These are phyloP conservation scores for Rhizopus delemar DNA, from an alignment of 371 early-diverging fungal genomes.

Conservation along the genomic window DNA sequence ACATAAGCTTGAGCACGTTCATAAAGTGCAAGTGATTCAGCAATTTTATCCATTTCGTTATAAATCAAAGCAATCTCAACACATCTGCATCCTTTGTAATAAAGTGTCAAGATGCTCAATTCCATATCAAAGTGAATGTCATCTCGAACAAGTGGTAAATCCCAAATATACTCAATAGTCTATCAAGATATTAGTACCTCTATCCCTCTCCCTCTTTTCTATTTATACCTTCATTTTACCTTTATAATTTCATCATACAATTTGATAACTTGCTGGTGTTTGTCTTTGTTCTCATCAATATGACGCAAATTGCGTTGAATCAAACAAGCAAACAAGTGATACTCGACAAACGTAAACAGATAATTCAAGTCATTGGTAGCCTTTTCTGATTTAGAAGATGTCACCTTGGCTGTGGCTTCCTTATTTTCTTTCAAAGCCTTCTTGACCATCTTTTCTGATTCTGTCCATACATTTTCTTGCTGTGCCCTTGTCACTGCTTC, in stretches of 20 bases:
- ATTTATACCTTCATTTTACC: constrained; percentile 37
- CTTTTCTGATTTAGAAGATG: constrained; percentile 71
- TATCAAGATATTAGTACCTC: constrained; percentile 10
- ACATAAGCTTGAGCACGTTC: constrained; percentile 62
- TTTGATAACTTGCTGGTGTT: constrained; percentile 66
- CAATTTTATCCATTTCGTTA: constrained; percentile 42
- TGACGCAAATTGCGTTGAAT: constrained; percentile 62
- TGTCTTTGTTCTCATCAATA: constrained; percentile 41
- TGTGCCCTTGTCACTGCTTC: constrained; percentile 47
- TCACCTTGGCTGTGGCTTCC: constrained; percentile 67
- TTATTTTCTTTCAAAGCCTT: constrained; percentile 66
- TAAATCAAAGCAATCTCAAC: constrained; percentile 59
- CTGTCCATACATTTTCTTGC: constrained; percentile 51
- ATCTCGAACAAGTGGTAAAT: constrained; percentile 54
- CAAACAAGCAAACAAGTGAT: constrained; percentile 47
- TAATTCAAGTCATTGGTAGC: constrained; percentile 60
- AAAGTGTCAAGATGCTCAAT: constrained; percentile 52
- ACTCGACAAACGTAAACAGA: constrained; percentile 60
- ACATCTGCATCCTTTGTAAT: constrained; percentile 52
- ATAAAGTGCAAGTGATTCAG: constrained; percentile 65
- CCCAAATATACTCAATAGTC: constrained; percentile 57
- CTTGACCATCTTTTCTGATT: constrained; percentile 63
- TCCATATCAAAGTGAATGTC: constrained; percentile 54
- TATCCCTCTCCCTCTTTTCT: background rate
- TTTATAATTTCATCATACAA: constrained; percentile 67